phyloP scores from a whole-genome alignment of 345 rosid genomes.

The Salix purpurea region DNA sequence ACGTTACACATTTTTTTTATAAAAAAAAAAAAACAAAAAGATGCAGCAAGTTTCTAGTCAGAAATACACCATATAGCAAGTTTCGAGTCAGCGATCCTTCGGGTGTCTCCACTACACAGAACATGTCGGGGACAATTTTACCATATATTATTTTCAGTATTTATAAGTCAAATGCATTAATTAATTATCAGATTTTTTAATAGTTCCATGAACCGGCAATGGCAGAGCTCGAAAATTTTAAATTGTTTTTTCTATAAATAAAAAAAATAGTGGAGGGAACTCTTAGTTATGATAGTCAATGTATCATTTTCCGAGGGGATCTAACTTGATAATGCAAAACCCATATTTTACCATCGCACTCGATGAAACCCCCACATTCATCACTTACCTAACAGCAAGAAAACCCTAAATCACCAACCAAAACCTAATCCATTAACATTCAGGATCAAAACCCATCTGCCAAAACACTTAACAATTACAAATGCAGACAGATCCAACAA shows the following conservation, averaged over 20 bases:
- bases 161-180: neutral
- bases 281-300: neutral
- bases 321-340: neutral
- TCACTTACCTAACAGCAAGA: neutral
- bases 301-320: neutral
- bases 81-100: neutral
- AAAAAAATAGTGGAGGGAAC: neutral
- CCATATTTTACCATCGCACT: no score
- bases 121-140: no score
- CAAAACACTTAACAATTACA: neutral
- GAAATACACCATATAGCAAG: no score
- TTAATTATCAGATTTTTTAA: no score
- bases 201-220: neutral
- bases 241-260: no score
- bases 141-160: no score
- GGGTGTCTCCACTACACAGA: no score
- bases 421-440: slow-evolving; percentile 5
- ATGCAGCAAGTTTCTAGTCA: no score
- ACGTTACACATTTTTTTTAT: neutral
- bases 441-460: slow-evolving; percentile 8
- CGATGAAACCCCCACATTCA: neutral
- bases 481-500: neutral
- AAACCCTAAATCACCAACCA: slow-evolving; percentile 1
- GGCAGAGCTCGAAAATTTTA: neutral
- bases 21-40: no score